A percentile compares a stretch with the other conserved stretches of the same genome.
Evolutionary conservation across 306 rosid species (phyloP).

Genomic region (Potentilla sterilis): DNA sequence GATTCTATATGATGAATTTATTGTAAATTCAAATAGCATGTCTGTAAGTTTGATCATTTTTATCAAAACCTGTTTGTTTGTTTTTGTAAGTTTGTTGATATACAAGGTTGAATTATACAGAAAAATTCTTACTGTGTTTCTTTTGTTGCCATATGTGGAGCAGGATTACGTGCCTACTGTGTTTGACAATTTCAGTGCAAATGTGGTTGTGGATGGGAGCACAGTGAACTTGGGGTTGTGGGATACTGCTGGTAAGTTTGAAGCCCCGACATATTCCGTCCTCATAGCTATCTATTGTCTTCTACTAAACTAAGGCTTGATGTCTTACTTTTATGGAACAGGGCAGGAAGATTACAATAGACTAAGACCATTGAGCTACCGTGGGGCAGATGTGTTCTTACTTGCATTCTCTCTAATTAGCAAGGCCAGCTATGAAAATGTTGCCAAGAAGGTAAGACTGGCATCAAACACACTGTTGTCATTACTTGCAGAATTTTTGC

Average conservation of each 20-base stretch:
- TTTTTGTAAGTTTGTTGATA: neutral
- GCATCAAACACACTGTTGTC: neutral
- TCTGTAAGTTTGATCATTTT: neutral
- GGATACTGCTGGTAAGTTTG: slow-evolving; percentile 88
- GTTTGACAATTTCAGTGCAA: slow-evolving; percentile 97
- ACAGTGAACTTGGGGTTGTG: slow-evolving; percentile 94
- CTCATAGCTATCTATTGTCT: neutral
- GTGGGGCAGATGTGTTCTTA: slow-evolving; percentile 96
- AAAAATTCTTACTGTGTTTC: slow-evolving; percentile 31
- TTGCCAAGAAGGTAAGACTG: slow-evolving; percentile 81
- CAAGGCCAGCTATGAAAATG: slow-evolving; percentile 97
- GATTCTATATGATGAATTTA: neutral
- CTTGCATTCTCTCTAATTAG: slow-evolving; percentile 95
- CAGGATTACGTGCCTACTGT: slow-evolving; percentile 99
- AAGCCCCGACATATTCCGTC: neutral
- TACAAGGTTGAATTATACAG: slow-evolving; percentile 17
- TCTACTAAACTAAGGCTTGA: slow-evolving; percentile 24
- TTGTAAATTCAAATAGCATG: neutral
- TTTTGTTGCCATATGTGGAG: slow-evolving; percentile 26
- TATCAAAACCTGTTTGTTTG: neutral
- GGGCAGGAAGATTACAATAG: slow-evolving; percentile 99
- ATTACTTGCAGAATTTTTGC: neutral
- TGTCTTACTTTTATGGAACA: slow-evolving; percentile 47
- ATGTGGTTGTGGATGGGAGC: slow-evolving; percentile 97
- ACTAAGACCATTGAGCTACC: slow-evolving; percentile 93